phyloP scores from a whole-genome alignment of 176 grass and related monocot genomes.

The Coix lacrymajobi region DNA sequence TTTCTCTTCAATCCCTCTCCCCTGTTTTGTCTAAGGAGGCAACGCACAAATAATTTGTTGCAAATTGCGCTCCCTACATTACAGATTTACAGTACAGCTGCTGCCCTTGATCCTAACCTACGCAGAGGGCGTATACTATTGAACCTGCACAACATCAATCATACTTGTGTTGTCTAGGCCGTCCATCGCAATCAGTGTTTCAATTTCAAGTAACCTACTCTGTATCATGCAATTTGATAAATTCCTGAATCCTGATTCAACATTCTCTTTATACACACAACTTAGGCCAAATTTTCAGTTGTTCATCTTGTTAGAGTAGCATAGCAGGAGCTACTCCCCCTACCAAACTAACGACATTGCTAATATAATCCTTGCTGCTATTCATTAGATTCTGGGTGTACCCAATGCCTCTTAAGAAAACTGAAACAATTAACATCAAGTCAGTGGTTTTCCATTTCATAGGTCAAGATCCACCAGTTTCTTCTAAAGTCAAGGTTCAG shows the following conservation, averaged over 20 bases:
- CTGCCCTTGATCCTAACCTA: not conserved
- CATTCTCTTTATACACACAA: not conserved
- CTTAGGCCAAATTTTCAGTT: not conserved
- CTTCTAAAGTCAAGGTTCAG: constrained; percentile 83
- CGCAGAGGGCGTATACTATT: not conserved
- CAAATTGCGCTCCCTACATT: not conserved
- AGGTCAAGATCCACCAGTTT: constrained; percentile 90
- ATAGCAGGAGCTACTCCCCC: not conserved
- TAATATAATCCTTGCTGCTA: not conserved
- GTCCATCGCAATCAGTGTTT: no score
- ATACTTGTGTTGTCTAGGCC: not conserved
- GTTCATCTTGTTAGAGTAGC: not conserved
- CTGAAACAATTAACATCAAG: not conserved
- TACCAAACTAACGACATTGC: not conserved
- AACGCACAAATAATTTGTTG: not conserved
- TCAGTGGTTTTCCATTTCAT: not conserved
- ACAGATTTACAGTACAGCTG: constrained; percentile 4
- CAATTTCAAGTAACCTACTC: not conserved
- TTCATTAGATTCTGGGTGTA: not conserved
- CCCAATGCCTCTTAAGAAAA: not conserved
- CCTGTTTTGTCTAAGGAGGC: not conserved
- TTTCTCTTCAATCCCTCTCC: not conserved
- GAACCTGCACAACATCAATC: not conserved
- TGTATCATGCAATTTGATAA: not conserved
- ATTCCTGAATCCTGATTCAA: not conserved